Percentiles rank a stretch among this genome's conserved stretches.
Conservation (phyloP, 345 rosid genomes). For the Nephelium lappaceum region DNA sequence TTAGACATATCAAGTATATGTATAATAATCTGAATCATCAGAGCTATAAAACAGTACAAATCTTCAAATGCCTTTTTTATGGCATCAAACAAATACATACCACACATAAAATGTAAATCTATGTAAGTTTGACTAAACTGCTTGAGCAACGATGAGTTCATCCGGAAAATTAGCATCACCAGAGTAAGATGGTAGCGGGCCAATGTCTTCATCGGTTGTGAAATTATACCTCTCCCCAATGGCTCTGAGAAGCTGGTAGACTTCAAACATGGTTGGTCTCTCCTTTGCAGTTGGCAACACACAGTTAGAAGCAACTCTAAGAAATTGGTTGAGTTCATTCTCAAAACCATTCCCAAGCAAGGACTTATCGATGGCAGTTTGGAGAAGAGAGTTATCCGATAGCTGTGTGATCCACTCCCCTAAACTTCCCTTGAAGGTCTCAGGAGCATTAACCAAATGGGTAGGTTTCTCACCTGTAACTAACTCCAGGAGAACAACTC, state of each 20-base stretch:
- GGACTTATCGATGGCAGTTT: slow-evolving; percentile 25
- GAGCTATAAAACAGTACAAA: neutral
- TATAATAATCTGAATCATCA: neutral
- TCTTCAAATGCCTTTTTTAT: neutral
- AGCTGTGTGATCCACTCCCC: slow-evolving; percentile 21
- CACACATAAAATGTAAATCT: neutral
- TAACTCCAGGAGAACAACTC: slow-evolving; percentile 35
- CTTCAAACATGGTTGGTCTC: slow-evolving; percentile 33
- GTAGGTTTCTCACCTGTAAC: slow-evolving; percentile 29
- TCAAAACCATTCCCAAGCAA: slow-evolving; percentile 30
- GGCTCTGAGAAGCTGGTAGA: slow-evolving; percentile 22
- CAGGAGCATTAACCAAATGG: slow-evolving; percentile 13
- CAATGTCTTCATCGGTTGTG: slow-evolving; percentile 19
- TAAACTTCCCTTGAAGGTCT: slow-evolving; percentile 16
- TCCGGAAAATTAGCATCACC: neutral
- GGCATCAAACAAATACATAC: neutral
- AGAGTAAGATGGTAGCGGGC: neutral
- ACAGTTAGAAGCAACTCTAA: slow-evolving; percentile 25
- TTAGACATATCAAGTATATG: neutral
- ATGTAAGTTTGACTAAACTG: neutral
- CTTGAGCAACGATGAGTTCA: slow-evolving; percentile 21
- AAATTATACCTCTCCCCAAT: slow-evolving; percentile 24
- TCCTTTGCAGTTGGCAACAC: slow-evolving; percentile 24
- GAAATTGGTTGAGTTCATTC: slow-evolving; percentile 16
- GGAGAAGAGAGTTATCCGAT: slow-evolving; percentile 1